A percentile compares a stretch with the other conserved stretches of the same genome.
phyloP scores from a whole-genome alignment of 768 basidiomycete species.

The Pleurotus salmoneostramineus region DNA sequence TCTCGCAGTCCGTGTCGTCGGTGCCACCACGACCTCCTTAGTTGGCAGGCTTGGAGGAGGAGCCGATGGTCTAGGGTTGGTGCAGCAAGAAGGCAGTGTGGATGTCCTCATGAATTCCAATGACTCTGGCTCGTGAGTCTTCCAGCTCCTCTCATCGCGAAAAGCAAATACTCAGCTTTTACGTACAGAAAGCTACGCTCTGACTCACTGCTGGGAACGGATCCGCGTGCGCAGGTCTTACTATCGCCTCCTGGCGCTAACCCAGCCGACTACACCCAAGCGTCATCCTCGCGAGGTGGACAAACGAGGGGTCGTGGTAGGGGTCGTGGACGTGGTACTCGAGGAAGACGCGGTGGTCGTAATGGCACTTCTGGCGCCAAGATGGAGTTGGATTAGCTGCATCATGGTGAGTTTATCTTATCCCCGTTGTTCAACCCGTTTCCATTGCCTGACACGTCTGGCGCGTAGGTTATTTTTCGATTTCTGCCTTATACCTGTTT shows the following conservation, averaged over 20 bases:
- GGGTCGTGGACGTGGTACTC: conserved; percentile 18
- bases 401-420: conserved; percentile 13
- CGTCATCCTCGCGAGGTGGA: conserved; percentile 29
- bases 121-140: conserved; percentile 53
- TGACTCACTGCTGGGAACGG: conserved; percentile 60
- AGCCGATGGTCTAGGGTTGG: conserved; percentile 45
- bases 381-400: conserved; percentile 50
- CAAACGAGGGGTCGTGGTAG: conserved; percentile 27
- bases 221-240: conserved; percentile 66
- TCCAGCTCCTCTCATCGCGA: neutral
- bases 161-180: neutral
- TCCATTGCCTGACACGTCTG: neutral
- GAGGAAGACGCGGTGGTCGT: conserved; percentile 33
- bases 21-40: conserved; percentile 49
- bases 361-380: conserved; percentile 30
- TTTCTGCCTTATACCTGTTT: neutral
- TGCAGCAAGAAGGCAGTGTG: conserved; percentile 49
- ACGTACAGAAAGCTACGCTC: conserved; percentile 79
- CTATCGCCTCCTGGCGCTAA: conserved; percentile 66
- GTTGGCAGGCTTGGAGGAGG: conserved; percentile 56
- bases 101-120: conserved; percentile 58
- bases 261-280: conserved; percentile 44
- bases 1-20: conserved; percentile 62
- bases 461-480: neutral
- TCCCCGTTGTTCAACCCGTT: conserved; percentile 7